Conservation (phyloP, 352 stramenopile genomes). For the Poterioochromonas sp. region DNA sequence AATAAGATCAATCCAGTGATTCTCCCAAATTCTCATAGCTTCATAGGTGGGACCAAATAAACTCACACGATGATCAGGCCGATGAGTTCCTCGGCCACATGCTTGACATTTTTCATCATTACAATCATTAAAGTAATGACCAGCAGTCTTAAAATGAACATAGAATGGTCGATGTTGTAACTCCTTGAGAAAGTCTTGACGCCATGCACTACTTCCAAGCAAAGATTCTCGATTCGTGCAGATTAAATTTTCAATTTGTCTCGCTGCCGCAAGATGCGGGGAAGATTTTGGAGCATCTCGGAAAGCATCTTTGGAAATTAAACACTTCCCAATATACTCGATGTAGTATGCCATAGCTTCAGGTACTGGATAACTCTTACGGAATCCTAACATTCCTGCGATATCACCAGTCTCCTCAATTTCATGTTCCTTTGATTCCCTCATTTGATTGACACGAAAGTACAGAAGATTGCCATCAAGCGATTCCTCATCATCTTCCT, state of each 20-base stretch:
- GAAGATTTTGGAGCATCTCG: background rate
- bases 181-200: background rate
- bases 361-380: background rate
- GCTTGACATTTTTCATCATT: constrained; percentile 1
- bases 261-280: background rate
- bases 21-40: background rate
- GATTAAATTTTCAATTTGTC: constrained; percentile 23
- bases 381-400: background rate
- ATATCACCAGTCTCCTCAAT: background rate
- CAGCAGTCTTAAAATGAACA: background rate
- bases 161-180: constrained; percentile 3
- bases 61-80: background rate
- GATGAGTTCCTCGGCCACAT: background rate
- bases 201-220: background rate
- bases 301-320: background rate
- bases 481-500: background rate
- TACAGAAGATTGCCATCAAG: background rate
- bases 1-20: background rate
- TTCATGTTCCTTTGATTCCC: background rate
- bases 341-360: constrained; percentile 10
- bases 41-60: constrained; percentile 9
- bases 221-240: constrained; percentile 18
- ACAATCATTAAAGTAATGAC: background rate
- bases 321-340: background rate
- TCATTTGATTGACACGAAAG: background rate